These are phyloP conservation scores for Myxozyma geophila DNA, from an alignment of 805 yeast species.

Conservation along the genomic window DNA sequence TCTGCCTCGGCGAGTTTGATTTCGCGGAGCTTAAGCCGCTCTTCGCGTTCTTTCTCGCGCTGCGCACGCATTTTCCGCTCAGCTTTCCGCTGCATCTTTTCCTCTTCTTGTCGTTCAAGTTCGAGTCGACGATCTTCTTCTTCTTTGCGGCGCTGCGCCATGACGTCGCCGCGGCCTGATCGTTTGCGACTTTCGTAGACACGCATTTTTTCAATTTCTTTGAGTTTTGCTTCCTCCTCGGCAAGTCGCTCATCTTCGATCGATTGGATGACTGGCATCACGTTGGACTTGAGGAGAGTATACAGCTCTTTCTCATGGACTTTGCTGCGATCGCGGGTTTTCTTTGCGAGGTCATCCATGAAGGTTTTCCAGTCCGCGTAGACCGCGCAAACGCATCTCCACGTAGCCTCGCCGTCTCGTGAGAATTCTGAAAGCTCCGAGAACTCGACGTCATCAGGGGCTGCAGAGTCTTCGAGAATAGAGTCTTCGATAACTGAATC, in stretches of 20 bases:
- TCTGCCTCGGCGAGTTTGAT: constrained; percentile 28
- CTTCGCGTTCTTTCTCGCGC: constrained; percentile 26
- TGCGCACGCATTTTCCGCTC: constrained; percentile 29
- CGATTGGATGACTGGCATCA: constrained; percentile 43
- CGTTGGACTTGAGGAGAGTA: constrained; percentile 34
- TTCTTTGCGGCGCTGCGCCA: constrained; percentile 34
- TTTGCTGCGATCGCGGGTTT: constrained; percentile 27
- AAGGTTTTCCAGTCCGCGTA: constrained; percentile 41
- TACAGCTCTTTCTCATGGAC: constrained; percentile 34
- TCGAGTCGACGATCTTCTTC: constrained; percentile 37
- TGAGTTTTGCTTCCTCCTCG: constrained; percentile 40
- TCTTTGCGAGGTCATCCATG: constrained; percentile 33
- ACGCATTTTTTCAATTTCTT: constrained; percentile 39
- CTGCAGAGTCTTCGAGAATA: background rate
- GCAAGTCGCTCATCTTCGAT: constrained; percentile 38
- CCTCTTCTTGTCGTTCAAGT: constrained; percentile 29
- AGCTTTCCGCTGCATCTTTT: constrained; percentile 24
- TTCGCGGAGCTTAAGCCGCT: constrained; percentile 23
- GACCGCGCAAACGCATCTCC: constrained; percentile 45
- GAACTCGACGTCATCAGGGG: constrained; percentile 5
- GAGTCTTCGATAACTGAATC: background rate
- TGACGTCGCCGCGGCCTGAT: constrained; percentile 44
- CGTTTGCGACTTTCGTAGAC: constrained; percentile 44
- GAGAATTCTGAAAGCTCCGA: constrained; percentile 24
- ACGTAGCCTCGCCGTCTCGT: constrained; percentile 36